phyloP scores from a whole-genome alignment of 345 rosid species.

The Durio zibethinus region DNA sequence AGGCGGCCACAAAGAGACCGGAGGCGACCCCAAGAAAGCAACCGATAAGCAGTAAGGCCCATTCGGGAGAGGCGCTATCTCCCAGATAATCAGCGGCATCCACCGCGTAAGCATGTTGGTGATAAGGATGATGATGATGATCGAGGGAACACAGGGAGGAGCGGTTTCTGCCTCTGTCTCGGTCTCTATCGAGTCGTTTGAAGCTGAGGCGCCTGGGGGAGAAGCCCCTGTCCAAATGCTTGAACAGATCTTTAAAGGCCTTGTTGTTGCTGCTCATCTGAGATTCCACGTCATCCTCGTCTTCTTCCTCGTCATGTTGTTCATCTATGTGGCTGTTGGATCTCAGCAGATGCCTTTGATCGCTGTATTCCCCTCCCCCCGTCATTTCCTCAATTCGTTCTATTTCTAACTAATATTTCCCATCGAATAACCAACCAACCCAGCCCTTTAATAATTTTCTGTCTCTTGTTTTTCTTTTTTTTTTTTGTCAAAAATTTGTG shows the following conservation, averaged over 20 bases:
- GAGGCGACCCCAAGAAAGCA: slow-evolving; percentile 91
- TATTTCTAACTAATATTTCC: neutral
- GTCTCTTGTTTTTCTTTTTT: too few relatives aligned
- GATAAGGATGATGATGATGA: neutral
- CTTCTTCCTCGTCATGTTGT: neutral
- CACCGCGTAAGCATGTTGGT: neutral
- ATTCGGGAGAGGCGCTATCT: slow-evolving; percentile 84
- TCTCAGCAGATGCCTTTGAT: slow-evolving; percentile 38
- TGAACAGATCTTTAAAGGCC: slow-evolving; percentile 51
- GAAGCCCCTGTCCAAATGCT: slow-evolving; percentile 58
- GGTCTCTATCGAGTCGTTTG: slow-evolving; percentile 39
- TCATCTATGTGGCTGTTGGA: slow-evolving; percentile 26
- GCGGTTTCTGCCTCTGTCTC: slow-evolving; percentile 37
- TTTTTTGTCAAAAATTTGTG: neutral
- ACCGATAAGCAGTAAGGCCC: slow-evolving; percentile 88
- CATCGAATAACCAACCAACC: neutral
- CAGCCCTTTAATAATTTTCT: neutral
- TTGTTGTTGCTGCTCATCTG: slow-evolving; percentile 21
- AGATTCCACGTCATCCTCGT: slow-evolving; percentile 32
- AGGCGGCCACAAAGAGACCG: slow-evolving; percentile 89
- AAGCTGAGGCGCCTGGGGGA: slow-evolving; percentile 55
- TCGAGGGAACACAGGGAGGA: neutral
- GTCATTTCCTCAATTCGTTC: slow-evolving; percentile 1
- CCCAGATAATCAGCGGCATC: slow-evolving; percentile 9
- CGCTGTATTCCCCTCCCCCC: slow-evolving; percentile 21